These are phyloP conservation scores for Metschnikowia orientalis DNA, from an alignment of 805 yeast genomes.

Conservation along the genomic window DNA sequence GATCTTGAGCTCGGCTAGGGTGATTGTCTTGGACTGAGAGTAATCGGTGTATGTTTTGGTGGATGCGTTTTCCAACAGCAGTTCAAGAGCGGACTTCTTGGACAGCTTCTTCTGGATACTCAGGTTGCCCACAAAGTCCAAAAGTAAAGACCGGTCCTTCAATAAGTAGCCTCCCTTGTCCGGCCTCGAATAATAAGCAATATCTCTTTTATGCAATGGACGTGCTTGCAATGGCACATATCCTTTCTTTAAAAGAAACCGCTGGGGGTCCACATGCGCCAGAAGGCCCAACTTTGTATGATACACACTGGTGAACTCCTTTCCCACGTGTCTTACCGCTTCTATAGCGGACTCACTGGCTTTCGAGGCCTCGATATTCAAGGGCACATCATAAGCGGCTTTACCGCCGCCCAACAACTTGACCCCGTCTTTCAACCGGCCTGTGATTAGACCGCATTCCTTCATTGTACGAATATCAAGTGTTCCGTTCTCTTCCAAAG, in stretches of 20 bases:
- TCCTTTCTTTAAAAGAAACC: slow-evolving; percentile 65
- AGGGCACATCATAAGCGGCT: slow-evolving; percentile 48
- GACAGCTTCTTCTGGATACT: slow-evolving; percentile 14
- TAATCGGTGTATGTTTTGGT: slow-evolving; percentile 15
- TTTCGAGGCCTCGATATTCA: slow-evolving; percentile 75
- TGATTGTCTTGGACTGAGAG: slow-evolving; percentile 12
- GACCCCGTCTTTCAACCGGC: slow-evolving; percentile 73
- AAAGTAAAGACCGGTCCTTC: slow-evolving; percentile 34
- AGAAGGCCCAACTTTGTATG: slow-evolving; percentile 58
- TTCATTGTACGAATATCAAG: slow-evolving; percentile 76
- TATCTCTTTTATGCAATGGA: slow-evolving; percentile 79
- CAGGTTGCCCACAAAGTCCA: slow-evolving; percentile 30
- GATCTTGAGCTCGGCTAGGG: slow-evolving; percentile 8
- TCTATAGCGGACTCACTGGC: slow-evolving; percentile 74
- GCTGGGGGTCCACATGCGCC: slow-evolving; percentile 73
- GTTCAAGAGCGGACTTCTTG: slow-evolving; percentile 34
- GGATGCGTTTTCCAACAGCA: slow-evolving; percentile 33
- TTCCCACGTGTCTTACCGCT: slow-evolving; percentile 68
- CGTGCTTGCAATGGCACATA: slow-evolving; percentile 79
- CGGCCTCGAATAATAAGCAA: slow-evolving; percentile 68
- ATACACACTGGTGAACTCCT: slow-evolving; percentile 69
- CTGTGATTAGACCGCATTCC: slow-evolving; percentile 66
- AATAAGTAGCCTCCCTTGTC: slow-evolving; percentile 73
- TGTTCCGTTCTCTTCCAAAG: slow-evolving; percentile 53
- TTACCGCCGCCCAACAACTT: slow-evolving; percentile 68